Base-by-base conservation (phyloP, 2,329 filamentous ascomycete genomes). In the Verticillium klebahnii region DNA sequence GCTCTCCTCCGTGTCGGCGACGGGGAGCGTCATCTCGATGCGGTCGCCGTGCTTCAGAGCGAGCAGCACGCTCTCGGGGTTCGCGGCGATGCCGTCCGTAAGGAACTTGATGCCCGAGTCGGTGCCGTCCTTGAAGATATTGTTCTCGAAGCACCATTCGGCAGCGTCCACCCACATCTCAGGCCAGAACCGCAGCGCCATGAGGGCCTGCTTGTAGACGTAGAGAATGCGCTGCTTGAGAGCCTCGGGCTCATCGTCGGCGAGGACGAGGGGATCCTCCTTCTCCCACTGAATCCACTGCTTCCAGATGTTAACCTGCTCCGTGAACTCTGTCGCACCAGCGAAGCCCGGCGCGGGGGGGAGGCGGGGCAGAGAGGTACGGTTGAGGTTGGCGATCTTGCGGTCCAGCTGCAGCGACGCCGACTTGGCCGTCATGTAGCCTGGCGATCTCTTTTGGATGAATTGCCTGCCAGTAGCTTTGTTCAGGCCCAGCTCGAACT, bases 271-370 rank as follows among this genome's bases (percentile, higher is more conserved):
- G 1, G 92, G 93, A 71, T 99, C 95, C 19, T 91, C 89, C 75
- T 94, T 96, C 76, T 99, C 95, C 93, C 93, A 99, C 5, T 88
- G 82, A 67, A 99, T 90, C 95, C 96, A 99, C 67, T 85, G 88
- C 73, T 92, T 93, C 95, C 95, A 99, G 32, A 95, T 81, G 57
- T 91, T 86, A 56, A 97, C 88, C 74, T 99, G 96, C 57, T 89
- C 85, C 66, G 86, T 80, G 71, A 91, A 99, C 65, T 97, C 93
- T 29, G 89, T 83, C 64, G 96, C 88, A 2, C 95, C 95, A 60
- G 95, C 90, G 69, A 93, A 97, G 1, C 93, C 94, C 55, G 87
- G 86, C 5, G 90, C 87, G 7, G 95, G 94, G 2, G 94, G 92
- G 2, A 99, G 79, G 11, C 86, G 85, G 3, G 96, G 92, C 1